Evolutionary conservation across 169 alveolate species (phyloP), one percentile per base, ranked within the genome.

Genomic region (Blepharisma undulans): DNA sequence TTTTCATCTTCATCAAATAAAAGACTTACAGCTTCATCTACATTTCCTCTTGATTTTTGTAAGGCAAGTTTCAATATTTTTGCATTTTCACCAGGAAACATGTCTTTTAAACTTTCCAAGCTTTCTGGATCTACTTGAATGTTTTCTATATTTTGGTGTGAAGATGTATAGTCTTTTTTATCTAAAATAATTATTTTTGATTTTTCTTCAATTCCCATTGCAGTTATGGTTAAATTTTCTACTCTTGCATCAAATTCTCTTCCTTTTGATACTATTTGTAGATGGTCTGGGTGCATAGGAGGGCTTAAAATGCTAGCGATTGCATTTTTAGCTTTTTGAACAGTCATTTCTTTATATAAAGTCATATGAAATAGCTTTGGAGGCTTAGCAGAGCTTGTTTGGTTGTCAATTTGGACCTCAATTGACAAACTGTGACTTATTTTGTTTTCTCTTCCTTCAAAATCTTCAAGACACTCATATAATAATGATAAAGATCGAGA

Each of bases 1-100:
- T 21, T 82, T 21, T 22, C 34, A 4, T 22, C 74, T 22, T 82
- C 89, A 4, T 59, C 89, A 21, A 33, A 32, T 22, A 82, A 30
- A 19, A 82, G 48, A 60, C n/a, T 4, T 1, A 60, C 89, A 25
- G 89, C 89, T 21, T 82, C 89, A 10, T 82, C 89, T 34, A 82
- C 74, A 21, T 82, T 22, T 22, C 76, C 30, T 32, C 27, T 2
- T 22, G 78, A 48, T 82, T 82, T 82, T 48, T 82, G 71, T 30
- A 82, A 60, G 10, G 89, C 89, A 14, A 82, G 19, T 48, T 22
- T 82, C n/a, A 82, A 72, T 82, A 82, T 21, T n/a, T 82, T 33
- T 34, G 14, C 78, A 16, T 59, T 60, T 22, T 32, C 30, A 4
- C 36, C 76, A n/a, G 33, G 71, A n/a, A 82, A 82, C 27, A 82